Percentiles rank a stretch among this genome's conserved stretches.
Conservation (phyloP, 257 asterid genomes). For the Primulina tabacum region DNA sequence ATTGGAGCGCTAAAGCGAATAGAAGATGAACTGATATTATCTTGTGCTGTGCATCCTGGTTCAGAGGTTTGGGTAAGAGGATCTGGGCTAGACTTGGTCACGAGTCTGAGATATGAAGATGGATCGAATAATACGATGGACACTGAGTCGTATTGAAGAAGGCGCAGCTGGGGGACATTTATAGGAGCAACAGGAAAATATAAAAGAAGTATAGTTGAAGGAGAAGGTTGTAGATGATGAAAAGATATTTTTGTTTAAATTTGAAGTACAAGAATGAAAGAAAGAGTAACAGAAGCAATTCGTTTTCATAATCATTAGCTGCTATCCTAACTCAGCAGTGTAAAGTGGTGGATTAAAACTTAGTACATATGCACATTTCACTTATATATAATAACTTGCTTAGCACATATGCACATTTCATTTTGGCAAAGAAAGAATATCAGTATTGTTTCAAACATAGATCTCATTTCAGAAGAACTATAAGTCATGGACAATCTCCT, state of each 20-base stretch:
- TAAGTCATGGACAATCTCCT: too few species aligned
- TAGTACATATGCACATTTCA: background rate
- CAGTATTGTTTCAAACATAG: too few species aligned
- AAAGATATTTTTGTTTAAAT: background rate
- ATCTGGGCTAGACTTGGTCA: conserved; percentile 48
- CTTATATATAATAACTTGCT: too few species aligned
- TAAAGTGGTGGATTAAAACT: background rate
- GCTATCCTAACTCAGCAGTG: background rate
- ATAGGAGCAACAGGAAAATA: background rate
- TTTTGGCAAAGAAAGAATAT: too few species aligned
- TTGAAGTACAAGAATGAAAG: background rate
- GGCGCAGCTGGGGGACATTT: background rate
- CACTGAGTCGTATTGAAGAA: background rate
- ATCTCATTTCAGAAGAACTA: too few species aligned
- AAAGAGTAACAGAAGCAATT: background rate
- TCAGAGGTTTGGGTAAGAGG: conserved; percentile 75
- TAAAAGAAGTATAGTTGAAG: background rate
- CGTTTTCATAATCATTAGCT: background rate
- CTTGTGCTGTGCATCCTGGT: conserved; percentile 33
- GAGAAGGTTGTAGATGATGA: background rate
- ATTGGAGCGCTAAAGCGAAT: conserved; percentile 64
- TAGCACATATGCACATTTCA: background rate
- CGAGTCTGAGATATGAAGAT: conserved; percentile 61
- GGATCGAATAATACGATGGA: conserved; percentile 26
- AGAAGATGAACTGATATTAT: conserved; percentile 45